These are phyloP conservation scores for Scleroderma bovista DNA, from an alignment of 768 basidiomycete species.

Conservation along the genomic window DNA sequence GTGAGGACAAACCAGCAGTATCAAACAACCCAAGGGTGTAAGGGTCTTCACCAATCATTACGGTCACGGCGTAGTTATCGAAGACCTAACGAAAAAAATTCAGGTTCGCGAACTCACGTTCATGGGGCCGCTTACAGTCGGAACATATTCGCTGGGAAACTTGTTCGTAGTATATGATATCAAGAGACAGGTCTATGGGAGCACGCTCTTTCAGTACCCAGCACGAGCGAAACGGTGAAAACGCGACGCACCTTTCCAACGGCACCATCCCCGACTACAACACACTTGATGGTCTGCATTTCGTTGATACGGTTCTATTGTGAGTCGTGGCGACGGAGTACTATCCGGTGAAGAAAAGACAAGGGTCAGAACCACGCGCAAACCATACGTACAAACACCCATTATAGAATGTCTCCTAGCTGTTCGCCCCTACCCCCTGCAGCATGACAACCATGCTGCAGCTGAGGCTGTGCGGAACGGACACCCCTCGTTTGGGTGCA, in stretches of 20 bases:
- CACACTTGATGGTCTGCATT: slow-evolving; percentile 98
- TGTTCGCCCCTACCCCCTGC: slow-evolving; percentile 9
- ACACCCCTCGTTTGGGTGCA: slow-evolving; percentile 7
- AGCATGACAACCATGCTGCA: slow-evolving; percentile 28
- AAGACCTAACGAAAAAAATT: slow-evolving; percentile 56
- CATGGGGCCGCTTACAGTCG: slow-evolving; percentile 63
- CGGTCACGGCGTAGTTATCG: slow-evolving; percentile 99
- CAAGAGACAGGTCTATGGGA: slow-evolving; percentile 82
- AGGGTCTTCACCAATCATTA: slow-evolving; percentile 99
- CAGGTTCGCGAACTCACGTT: slow-evolving; percentile 11
- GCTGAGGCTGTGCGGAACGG: slow-evolving; percentile 18
- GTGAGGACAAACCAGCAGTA: slow-evolving; percentile 77
- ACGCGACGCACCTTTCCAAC: slow-evolving; percentile 82
- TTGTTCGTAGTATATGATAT: slow-evolving; percentile 98
- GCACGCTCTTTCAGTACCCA: slow-evolving; percentile 1
- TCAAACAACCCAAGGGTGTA: slow-evolving; percentile 98
- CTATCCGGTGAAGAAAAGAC: slow-evolving; percentile 2
- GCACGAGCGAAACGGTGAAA: not conserved
- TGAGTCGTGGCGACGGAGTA: slow-evolving; percentile 13
- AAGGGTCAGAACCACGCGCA: slow-evolving; percentile 8
- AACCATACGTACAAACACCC: slow-evolving; percentile 19
- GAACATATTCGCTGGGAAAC: slow-evolving; percentile 98
- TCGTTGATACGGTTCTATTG: slow-evolving; percentile 13
- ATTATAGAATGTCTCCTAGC: slow-evolving; percentile 16
- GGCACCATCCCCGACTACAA: slow-evolving; percentile 96